phyloP scores from a whole-genome alignment of 768 basidiomycete species.

The Dentipellis fragilis region DNA sequence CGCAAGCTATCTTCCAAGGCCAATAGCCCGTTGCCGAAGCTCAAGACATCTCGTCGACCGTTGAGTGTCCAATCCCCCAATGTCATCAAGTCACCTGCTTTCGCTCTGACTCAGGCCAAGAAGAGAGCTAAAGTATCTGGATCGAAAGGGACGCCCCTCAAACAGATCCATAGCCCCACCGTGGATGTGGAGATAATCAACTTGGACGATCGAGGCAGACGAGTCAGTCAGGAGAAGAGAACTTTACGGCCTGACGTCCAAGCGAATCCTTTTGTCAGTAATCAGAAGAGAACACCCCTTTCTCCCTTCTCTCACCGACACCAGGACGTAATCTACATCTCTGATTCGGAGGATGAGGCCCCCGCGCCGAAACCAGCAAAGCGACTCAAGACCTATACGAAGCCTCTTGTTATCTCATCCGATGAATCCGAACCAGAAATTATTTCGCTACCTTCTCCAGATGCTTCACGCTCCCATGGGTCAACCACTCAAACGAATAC shows the following conservation, averaged over 20 bases:
- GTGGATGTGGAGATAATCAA: slow-evolving; percentile 61
- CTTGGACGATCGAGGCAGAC: slow-evolving; percentile 49
- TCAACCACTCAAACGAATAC: background rate
- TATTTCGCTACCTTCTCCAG: background rate
- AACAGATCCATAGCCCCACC: slow-evolving; percentile 32
- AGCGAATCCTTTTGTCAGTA: slow-evolving; percentile 19
- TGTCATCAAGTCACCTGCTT: slow-evolving; percentile 26
- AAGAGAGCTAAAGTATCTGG: slow-evolving; percentile 9
- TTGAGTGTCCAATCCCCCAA: slow-evolving; percentile 31
- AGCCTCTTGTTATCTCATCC: slow-evolving; percentile 29
- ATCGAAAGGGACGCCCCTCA: slow-evolving; percentile 12
- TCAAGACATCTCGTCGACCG: slow-evolving; percentile 17
- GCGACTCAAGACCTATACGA: slow-evolving; percentile 11
- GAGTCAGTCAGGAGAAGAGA: slow-evolving; percentile 50
- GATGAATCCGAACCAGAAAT: slow-evolving; percentile 30
- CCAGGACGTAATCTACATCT: background rate
- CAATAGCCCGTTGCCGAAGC: background rate
- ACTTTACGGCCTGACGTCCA: slow-evolving; percentile 37
- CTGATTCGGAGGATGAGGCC: slow-evolving; percentile 18
- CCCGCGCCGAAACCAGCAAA: slow-evolving; percentile 7
- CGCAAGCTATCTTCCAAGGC: background rate
- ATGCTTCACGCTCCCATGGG: background rate
- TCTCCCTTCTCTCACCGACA: background rate
- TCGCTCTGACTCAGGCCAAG: slow-evolving; percentile 18
- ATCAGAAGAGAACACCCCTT: slow-evolving; percentile 2